These are phyloP conservation scores for Ganoderma leucocontextum DNA, from an alignment of 1,284 basidiomycete species.

Conservation along the genomic window DNA sequence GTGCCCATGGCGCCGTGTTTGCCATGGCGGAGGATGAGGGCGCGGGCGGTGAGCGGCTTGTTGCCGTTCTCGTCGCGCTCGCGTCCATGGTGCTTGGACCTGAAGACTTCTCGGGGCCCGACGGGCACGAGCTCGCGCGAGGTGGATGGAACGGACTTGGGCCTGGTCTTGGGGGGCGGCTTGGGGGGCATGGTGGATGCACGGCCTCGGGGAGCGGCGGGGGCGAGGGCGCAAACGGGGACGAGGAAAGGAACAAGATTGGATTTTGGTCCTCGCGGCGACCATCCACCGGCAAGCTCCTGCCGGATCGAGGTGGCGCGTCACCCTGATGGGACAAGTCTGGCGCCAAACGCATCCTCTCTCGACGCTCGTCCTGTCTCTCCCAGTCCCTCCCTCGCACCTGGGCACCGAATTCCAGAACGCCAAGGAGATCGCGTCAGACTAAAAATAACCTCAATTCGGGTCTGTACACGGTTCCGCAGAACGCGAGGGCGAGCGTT, in stretches of 20 bases:
- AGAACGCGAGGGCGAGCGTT: no score
- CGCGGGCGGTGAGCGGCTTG: conserved; percentile 71
- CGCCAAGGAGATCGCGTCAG: no score
- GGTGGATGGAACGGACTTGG: conserved; percentile 35
- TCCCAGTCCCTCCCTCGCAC: no score
- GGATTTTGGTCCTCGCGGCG: background rate
- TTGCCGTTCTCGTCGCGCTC: conserved; percentile 55
- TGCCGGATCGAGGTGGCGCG: background rate
- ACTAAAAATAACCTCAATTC: no score
- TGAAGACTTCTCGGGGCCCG: conserved; percentile 61
- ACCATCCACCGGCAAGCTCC: background rate
- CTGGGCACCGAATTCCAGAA: no score
- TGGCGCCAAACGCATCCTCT: no score
- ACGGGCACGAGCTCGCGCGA: conserved; percentile 57
- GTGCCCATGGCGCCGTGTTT: conserved; percentile 75
- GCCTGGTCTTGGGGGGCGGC: conserved; percentile 23
- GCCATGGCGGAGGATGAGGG: conserved; percentile 76
- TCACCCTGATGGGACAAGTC: no score
- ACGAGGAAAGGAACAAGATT: background rate
- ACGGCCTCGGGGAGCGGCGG: background rate
- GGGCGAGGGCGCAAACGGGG: background rate
- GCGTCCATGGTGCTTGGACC: conserved; percentile 40
- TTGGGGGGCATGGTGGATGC: conserved; percentile 24
- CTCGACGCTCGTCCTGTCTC: no score
- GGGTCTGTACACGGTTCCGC: no score